phyloP scores from a whole-genome alignment of 2,329 filamentous ascomycete species.

The Pestalotiopsis sp. region DNA sequence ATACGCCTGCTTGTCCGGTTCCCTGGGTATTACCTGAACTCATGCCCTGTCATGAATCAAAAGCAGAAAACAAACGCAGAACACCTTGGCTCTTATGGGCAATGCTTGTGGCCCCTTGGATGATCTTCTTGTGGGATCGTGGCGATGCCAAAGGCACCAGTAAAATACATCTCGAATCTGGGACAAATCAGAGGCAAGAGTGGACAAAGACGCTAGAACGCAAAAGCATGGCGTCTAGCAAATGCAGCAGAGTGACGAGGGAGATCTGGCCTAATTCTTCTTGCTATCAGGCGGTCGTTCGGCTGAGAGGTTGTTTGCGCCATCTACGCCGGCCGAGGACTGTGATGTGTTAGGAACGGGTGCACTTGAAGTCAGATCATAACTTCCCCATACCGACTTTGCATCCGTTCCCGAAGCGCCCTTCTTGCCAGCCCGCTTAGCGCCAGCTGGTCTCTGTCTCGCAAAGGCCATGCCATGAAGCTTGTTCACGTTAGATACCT shows the following conservation, averaged over 20 bases:
- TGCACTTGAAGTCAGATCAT: not conserved
- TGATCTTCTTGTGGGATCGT: not conserved
- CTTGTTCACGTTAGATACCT: not conserved
- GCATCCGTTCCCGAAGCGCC: not conserved
- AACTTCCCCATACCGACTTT: conserved; percentile 1
- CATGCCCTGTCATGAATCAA: not conserved
- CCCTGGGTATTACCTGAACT: not conserved
- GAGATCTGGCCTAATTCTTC: no score
- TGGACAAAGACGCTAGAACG: no score
- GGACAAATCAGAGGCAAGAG: no score
- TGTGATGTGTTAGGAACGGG: not conserved
- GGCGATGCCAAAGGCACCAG: not conserved
- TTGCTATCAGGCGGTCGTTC: no score
- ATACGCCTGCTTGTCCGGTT: not conserved
- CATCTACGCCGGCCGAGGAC: not conserved
- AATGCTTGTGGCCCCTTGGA: not conserved
- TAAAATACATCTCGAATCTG: no score
- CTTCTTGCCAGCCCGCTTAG: not conserved
- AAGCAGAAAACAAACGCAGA: not conserved
- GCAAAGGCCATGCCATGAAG: conserved; percentile 12
- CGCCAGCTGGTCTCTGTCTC: not conserved
- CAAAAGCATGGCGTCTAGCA: no score
- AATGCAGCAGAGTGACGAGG: no score
- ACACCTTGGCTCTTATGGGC: not conserved
- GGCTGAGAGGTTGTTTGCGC: no score